A percentile compares a stretch with the other conserved stretches of the same genome.
These are phyloP conservation scores for Zangia roseola DNA, from an alignment of 768 basidiomycete genomes.

Conservation along the genomic window DNA sequence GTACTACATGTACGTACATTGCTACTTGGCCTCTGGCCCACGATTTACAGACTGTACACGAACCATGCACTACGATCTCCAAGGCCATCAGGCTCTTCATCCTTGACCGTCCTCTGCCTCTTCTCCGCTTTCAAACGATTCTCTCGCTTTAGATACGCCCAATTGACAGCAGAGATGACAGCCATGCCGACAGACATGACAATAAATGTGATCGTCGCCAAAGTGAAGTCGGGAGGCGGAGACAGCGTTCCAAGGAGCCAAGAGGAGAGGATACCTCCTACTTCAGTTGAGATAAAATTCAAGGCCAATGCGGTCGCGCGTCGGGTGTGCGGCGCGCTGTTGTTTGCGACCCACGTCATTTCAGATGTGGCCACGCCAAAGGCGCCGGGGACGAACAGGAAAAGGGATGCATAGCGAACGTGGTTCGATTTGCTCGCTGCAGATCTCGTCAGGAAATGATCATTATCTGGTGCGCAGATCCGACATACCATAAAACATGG, in stretches of 20 bases:
- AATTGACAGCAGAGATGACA: constrained; percentile 36
- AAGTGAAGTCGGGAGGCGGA: constrained; percentile 47
- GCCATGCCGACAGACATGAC: constrained; percentile 40
- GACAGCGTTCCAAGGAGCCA: constrained; percentile 58
- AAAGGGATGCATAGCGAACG: constrained; percentile 55
- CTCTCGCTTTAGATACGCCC: constrained; percentile 40
- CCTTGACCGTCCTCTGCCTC: constrained; percentile 31
- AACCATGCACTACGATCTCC: constrained; percentile 60
- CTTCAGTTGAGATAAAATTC: constrained; percentile 52
- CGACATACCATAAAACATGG: constrained; percentile 3
- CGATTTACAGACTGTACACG: constrained; percentile 43
- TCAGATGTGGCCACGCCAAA: constrained; percentile 51
- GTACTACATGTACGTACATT: too few relatives aligned
- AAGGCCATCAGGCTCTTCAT: constrained; percentile 40
- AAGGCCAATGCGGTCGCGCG: constrained; percentile 59
- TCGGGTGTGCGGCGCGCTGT: constrained; percentile 52
- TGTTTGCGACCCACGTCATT: constrained; percentile 61
- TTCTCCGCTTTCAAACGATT: constrained; percentile 45
- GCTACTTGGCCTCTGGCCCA: too few relatives aligned
- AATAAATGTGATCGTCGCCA: constrained; percentile 40
- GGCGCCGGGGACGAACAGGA: constrained; percentile 51
- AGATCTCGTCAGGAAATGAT: neutral
- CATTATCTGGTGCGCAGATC: neutral
- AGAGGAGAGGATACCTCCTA: constrained; percentile 59
- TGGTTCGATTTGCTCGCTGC: constrained; percentile 30